Evolutionary conservation across 768 basidiomycete species (phyloP).

Genomic region (Xerocomellus intermedius): DNA sequence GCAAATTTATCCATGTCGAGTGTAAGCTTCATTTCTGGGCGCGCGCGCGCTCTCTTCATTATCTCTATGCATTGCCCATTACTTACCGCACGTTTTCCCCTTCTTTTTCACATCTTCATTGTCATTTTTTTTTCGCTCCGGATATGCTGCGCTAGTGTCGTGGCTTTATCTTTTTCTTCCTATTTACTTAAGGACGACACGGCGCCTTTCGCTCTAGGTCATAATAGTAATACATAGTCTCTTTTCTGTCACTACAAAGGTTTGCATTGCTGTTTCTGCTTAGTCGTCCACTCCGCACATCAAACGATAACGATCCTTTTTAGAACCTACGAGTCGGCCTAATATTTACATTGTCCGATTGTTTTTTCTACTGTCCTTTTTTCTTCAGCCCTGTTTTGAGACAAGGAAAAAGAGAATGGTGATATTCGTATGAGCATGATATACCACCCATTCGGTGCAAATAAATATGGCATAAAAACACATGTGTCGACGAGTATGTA

Average conservation of each 20-base stretch:
- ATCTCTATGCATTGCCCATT: slow-evolving; percentile 32
- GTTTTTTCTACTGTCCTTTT: neutral
- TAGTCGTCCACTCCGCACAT: slow-evolving; percentile 17
- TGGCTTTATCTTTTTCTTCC: slow-evolving; percentile 4
- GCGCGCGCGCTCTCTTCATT: slow-evolving; percentile 9
- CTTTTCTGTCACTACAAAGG: slow-evolving; percentile 24
- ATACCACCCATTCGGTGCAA: too few relatives aligned
- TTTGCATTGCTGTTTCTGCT: slow-evolving; percentile 34
- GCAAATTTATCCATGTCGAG: slow-evolving; percentile 18
- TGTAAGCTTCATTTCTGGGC: slow-evolving; percentile 19
- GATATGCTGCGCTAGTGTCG: slow-evolving; percentile 28
- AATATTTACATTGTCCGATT: neutral
- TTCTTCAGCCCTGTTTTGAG: neutral
- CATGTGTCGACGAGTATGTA: too few relatives aligned
- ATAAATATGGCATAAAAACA: too few relatives aligned
- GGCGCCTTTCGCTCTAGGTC: slow-evolving; percentile 24
- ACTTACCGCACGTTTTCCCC: slow-evolving; percentile 21
- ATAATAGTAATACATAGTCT: slow-evolving; percentile 31
- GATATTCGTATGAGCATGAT: too few relatives aligned
- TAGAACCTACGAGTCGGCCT: neutral
- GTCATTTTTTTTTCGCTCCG: neutral
- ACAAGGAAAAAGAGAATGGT: too few relatives aligned
- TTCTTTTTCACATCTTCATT: slow-evolving; percentile 6
- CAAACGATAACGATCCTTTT: slow-evolving; percentile 25
- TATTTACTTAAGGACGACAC: slow-evolving; percentile 29